These are phyloP conservation scores for Perilla frutescens DNA, from an alignment of 257 asterid genomes.

Conservation along the genomic window DNA sequence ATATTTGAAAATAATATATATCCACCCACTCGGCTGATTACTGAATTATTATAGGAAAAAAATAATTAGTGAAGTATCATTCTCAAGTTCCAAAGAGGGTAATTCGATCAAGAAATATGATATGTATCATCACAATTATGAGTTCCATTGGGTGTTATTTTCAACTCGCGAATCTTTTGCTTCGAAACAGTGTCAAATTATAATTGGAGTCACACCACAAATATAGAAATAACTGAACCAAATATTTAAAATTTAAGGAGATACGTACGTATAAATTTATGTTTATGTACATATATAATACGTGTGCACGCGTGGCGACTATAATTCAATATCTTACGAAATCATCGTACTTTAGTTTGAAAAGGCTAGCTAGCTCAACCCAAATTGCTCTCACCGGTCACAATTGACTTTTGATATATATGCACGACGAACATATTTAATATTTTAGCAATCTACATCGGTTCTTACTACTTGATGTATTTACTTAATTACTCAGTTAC, in stretches of 20 bases:
- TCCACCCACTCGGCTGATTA: neutral
- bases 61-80: neutral
- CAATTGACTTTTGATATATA: neutral
- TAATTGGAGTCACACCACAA: neutral
- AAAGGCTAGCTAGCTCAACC: neutral
- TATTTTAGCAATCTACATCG: too few relatives aligned
- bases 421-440: too few relatives aligned
- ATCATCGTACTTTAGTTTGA: conserved; percentile 17
- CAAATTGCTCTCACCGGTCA: neutral
- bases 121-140: neutral
- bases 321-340: conserved; percentile 9
- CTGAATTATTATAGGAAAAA: neutral
- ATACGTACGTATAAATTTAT: neutral
- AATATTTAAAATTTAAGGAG: too few relatives aligned
- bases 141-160: neutral
- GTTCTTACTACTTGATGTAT: too few relatives aligned
- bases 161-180: conserved; percentile 27
- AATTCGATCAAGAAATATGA: neutral
- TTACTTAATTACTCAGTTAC: too few relatives aligned
- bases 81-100: conserved; percentile 13
- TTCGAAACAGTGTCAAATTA: neutral
- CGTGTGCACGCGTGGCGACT: conserved; percentile 16
- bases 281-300: neutral
- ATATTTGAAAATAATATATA: neutral
- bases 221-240: too few relatives aligned